These are phyloP conservation scores for Psilocybe azurescens DNA, from an alignment of 768 basidiomycete genomes.

Conservation along the genomic window DNA sequence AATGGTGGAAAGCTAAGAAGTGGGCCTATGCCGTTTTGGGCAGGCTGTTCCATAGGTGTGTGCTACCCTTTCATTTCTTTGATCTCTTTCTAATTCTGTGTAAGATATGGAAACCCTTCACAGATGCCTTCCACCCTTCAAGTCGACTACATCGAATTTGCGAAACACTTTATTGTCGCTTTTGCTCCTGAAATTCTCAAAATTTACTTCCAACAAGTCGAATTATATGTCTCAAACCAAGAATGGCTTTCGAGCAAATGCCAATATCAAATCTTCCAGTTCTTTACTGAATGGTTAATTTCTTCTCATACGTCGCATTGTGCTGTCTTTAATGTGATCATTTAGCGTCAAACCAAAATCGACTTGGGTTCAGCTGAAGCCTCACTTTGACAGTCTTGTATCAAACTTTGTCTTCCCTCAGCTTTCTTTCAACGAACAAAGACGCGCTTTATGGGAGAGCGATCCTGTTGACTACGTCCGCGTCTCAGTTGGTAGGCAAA, in stretches of 20 bases:
- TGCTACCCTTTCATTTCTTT: background rate
- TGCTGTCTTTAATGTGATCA: conserved; percentile 2
- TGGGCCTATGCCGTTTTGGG: conserved; percentile 89
- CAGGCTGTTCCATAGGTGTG: conserved; percentile 75
- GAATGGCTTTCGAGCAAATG: conserved; percentile 85
- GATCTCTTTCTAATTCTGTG: background rate
- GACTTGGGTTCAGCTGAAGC: conserved; percentile 89
- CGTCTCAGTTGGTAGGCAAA: conserved; percentile 64
- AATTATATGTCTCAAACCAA: conserved; percentile 74
- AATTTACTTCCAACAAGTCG: conserved; percentile 73
- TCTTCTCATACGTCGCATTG: background rate
- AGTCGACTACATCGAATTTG: conserved; percentile 71
- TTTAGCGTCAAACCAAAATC: conserved; percentile 88
- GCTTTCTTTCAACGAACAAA: conserved; percentile 74
- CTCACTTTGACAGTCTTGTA: conserved; percentile 80
- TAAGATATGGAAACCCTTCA: conserved; percentile 84
- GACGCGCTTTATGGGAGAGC: conserved; percentile 74
- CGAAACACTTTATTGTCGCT: conserved; percentile 73
- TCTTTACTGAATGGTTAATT: conserved; percentile 86
- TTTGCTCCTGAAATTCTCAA: conserved; percentile 91
- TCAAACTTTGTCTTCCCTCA: conserved; percentile 86
- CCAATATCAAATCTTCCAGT: conserved; percentile 82
- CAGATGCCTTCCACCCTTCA: conserved; percentile 80
- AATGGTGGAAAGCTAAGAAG: conserved; percentile 95
- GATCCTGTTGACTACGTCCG: conserved; percentile 88